Evolutionary conservation across 768 basidiomycete species (phyloP), one percentile per base, ranked within the genome.

Genomic region (Kwoniella europaea): DNA sequence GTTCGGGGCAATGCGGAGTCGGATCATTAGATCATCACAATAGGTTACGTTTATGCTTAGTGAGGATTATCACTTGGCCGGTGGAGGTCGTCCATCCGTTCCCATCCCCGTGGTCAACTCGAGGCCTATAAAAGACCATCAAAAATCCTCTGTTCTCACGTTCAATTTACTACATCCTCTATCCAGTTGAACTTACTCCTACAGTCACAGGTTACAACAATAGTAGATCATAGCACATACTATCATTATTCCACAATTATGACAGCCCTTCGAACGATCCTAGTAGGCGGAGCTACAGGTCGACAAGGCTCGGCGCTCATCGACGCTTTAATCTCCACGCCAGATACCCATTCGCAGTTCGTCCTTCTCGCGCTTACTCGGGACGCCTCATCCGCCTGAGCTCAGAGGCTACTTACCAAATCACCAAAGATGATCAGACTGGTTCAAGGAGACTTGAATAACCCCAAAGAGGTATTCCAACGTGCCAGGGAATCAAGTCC

Each of bases 351-450:
- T 1, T 20, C 10, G 9, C 22, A 56, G 5, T 57, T 44, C 54
- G 18, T 15, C 27, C 56, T 69, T 24, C 53, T 63, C 22, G 68
- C 68, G 4, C 41, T 69, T 13, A 64, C 68, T 12, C 62, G 68
- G 3, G 68, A 69, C 29, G 53, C 63, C 10, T 16, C 22, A 41
- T 54, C 68, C 4, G 18, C 55, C 1, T 2, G 35, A 5, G 68
- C 68, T 29, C 29, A 58, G 13, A 56, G 20, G 16, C 55, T 69
- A 16, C 20, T 41, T 42, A 10, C 0, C 35, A 2, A 63, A 22
- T 56, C 61, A 27, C 62, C 53, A 1, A 16, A n/a, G 13, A 20
- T 63, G 3, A 64, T 69, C 53, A 64, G 22, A 12, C 13, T 64
- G 4, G 44, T 69, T 44, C 50, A 69, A 46, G 68, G 68, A 10